Evolutionary conservation across 2,329 filamentous ascomycete genomes (phyloP).

Genomic region (Alternaria alternata): DNA sequence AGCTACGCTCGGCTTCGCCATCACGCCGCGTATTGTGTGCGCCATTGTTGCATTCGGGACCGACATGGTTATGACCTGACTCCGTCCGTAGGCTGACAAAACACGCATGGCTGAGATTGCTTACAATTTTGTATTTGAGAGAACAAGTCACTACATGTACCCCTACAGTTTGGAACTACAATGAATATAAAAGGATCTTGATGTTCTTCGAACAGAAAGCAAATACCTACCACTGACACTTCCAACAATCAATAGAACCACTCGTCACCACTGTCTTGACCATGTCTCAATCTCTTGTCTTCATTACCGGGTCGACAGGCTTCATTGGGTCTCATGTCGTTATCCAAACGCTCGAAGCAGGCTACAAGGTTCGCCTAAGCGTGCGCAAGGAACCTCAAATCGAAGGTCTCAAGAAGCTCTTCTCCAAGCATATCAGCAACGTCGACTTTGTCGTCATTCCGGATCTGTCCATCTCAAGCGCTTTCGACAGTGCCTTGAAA

Average conservation of each 20-base stretch:
- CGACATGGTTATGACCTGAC: background rate
- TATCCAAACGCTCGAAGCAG: constrained; percentile 28
- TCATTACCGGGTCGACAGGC: constrained; percentile 41
- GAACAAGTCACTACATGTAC: too few relatives aligned
- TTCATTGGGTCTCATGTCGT: constrained; percentile 38
- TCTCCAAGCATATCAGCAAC: constrained; percentile 11
- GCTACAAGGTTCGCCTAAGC: constrained; percentile 39
- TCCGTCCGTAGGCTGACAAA: background rate
- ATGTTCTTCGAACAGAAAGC: too few relatives aligned
- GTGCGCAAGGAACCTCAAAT: constrained; percentile 29
- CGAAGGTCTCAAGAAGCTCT: constrained; percentile 14
- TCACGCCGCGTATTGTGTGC: too few relatives aligned
- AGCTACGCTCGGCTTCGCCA: too few relatives aligned
- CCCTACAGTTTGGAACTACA: background rate
- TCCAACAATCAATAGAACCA: background rate
- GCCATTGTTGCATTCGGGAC: background rate
- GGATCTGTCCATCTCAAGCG: constrained; percentile 21
- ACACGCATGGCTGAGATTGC: background rate
- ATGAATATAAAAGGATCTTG: background rate
- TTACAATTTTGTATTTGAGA: background rate
- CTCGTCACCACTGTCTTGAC: background rate
- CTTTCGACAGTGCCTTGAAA: constrained; percentile 25
- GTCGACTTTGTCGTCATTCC: constrained; percentile 25
- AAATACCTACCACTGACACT: too few relatives aligned
- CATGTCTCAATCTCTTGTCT: constrained; percentile 30